Evolutionary conservation across 2,329 filamentous ascomycete genomes (phyloP).

Genomic region (Diaporthe citrichinensis): DNA sequence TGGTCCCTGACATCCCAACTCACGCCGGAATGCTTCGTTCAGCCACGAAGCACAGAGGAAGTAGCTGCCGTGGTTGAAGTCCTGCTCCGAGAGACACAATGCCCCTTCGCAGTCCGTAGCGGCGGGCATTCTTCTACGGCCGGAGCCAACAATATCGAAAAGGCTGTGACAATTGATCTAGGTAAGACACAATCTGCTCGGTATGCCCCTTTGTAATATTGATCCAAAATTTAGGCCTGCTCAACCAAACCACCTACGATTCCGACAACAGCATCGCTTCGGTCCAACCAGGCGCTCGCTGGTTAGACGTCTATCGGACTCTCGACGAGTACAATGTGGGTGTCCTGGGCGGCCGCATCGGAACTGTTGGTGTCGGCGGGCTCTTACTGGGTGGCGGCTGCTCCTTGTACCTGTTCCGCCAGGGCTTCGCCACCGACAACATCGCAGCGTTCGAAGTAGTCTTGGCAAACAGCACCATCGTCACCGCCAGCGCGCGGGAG

Average conservation of each 20-base stretch:
- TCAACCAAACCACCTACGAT: not conserved
- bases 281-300: not conserved
- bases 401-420: not conserved
- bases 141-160: conserved; percentile 3
- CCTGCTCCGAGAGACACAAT: not conserved
- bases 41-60: not conserved
- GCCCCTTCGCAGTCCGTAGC: not conserved
- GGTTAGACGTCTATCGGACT: not conserved
- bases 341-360: not conserved
- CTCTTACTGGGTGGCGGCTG: not conserved
- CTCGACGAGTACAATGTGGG: not conserved
- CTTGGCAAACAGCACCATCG: not conserved
- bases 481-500: not conserved
- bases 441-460: not conserved
- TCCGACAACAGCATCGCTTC: not conserved
- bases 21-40: not conserved
- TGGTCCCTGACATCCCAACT: not conserved
- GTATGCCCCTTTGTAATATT: no score
- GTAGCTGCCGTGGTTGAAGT: not conserved
- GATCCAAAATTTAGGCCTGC: not conserved
- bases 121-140: not conserved
- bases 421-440: not conserved
- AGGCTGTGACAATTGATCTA: not conserved
- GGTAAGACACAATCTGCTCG: no score
- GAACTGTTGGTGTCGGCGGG: not conserved